Base-by-base conservation (phyloP, 352 stramenopile species). In the Phytophthora hibernalis region DNA sequence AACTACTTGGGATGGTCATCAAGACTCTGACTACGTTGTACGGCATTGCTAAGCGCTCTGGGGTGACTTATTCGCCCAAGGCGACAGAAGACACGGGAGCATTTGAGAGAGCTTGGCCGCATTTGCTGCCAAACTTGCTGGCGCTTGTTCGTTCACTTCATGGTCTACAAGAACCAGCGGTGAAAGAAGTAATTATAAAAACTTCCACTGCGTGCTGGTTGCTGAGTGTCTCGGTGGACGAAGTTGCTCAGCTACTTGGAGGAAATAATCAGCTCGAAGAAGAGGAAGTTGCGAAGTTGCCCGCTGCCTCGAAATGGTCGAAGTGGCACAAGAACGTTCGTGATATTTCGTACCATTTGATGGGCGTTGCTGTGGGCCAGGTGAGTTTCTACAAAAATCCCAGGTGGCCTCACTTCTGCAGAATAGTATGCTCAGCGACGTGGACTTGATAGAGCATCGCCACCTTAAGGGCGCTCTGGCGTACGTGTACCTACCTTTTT, bases 321-420 rank as follows among this genome's bases (percentile, higher is more conserved):
- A 92, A 92, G 43, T 95, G 86, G 86, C 77, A 89, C 61, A 92
- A 91, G 61, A 92, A 92, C 50, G 76, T 92, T 2, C 84, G 86
- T 16, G 86, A 95, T 60, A 84, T 92, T 50, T 76, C 71, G 33
- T 95, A 92, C 52, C 86, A 95, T 70, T 72, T 95, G 21, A 80
- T 90, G 61, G 86, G 84, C 20, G 77, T 89, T 7, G 84, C 84
- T 9, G 64, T 90, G 5, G 56, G 57, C 0, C 82, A 89, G 50
- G 35, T 51, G 5, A 84, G 70, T 51, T 87, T 92, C 31, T 91
- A 90, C 26, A 60, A 70, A 15, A 80, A 76, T 35, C 67, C 1
- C 79, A 91, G 61, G 74, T 75, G 26, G 54, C 62, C 1, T 58
- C 69, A 0, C 65, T 86, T 35, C 76, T 92, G 53, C 71, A 88